Conservation (phyloP, 305 asterid genomes). For the Fraxinus latifolia region DNA sequence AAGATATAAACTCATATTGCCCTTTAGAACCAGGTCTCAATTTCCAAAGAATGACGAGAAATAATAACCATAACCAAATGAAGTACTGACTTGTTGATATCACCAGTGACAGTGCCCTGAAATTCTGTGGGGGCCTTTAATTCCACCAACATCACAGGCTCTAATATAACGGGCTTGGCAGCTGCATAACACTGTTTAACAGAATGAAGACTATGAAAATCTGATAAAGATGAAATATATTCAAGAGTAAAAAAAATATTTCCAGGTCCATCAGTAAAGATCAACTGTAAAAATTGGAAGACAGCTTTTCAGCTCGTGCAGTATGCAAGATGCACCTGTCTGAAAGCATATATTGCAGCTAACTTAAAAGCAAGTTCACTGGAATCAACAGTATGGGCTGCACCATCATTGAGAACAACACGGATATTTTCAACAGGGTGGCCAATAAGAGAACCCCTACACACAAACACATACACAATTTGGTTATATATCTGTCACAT, state of each 20-base stretch:
- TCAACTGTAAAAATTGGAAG: not conserved
- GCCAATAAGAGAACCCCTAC: conserved; percentile 96
- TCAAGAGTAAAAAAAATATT: not conserved
- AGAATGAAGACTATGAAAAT: conserved; percentile 6
- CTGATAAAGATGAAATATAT: conserved; percentile 11
- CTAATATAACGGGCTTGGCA: conserved; percentile 91
- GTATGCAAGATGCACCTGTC: conserved; percentile 61
- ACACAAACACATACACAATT: conserved; percentile 23
- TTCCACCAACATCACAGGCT: conserved; percentile 96
- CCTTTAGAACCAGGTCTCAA: conserved; percentile 10
- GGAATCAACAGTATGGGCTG: conserved; percentile 94
- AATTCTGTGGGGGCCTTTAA: conserved; percentile 87
- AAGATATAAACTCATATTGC: conserved; percentile 15
- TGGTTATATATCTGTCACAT: not conserved
- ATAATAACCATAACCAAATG: conserved; percentile 5
- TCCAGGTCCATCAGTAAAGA: not conserved
- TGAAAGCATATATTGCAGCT: conserved; percentile 94
- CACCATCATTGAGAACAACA: conserved; percentile 82
- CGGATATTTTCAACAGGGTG: conserved; percentile 95
- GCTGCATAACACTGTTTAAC: conserved; percentile 55
- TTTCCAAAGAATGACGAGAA: not conserved
- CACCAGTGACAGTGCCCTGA: conserved; percentile 95
- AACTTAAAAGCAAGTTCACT: conserved; percentile 98
- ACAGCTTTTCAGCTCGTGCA: conserved; percentile 1
- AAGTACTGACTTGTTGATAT: conserved; percentile 73